Evolutionary conservation across 352 stramenopile species (phyloP), one percentile per base, ranked within the genome.

Genomic region (Pythium grandisporangium): DNA sequence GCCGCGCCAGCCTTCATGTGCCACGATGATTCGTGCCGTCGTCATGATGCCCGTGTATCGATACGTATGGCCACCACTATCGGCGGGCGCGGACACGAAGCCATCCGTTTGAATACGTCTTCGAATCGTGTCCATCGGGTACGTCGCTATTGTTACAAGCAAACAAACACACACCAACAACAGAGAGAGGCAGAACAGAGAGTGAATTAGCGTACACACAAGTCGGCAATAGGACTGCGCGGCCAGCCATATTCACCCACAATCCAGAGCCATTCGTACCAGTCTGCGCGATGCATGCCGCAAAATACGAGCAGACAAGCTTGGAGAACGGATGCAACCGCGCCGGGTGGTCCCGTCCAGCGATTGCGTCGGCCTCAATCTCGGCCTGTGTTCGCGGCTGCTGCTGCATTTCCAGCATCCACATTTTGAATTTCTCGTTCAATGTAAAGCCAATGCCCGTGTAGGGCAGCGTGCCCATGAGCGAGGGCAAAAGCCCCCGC

Each of bases 371-470:
- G n/a, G n/a, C n/a, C n/a, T n/a, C n/a, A n/a, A n/a, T n/a, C n/a
- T n/a, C n/a, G n/a, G n/a, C n/a, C n/a, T n/a, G n/a, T n/a, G n/a
- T n/a, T n/a, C n/a, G n/a, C n/a, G n/a, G n/a, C n/a, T 51, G 30
- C 19, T 52, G 50, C 32, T 58, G 50, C 1, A 52, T n/a, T 14
- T 58, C 50, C 13, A 58, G 38, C 43, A 58, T 48, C 66, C 56
- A 75, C n/a, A 67, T 60, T 45, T 93, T 93, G 49, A 93, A 91
- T 23, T 65, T 58, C 27, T 93, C 80, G 47, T 93, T 93, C 7
- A 93, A 55, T 3, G 68, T 77, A 48, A 93, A 93, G 2, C 77
- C 80, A 42, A 93, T 93, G 12, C 80, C 80, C 13, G 77, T 91
- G 56, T 93, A 93, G 14, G 78, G 80, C 38, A 93, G 47, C n/a